phyloP scores from a whole-genome alignment of 192 early-diverging fungal genomes.

The Spinellus fusiger region DNA sequence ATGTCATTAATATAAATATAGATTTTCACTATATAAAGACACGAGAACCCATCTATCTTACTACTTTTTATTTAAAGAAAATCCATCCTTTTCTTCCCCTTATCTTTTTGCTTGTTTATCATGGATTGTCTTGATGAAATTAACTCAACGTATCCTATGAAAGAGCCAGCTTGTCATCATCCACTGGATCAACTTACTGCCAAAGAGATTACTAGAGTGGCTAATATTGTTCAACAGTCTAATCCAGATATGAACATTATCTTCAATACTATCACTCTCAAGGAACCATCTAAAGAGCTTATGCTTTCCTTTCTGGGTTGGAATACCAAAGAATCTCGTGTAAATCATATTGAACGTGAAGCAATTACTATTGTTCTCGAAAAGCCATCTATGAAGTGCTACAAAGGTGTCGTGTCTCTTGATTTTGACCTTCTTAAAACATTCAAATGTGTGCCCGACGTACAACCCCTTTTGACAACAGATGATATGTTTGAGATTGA shows the following conservation, averaged over 20 bases:
- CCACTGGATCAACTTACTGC: constrained; percentile 31
- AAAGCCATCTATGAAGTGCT: constrained; percentile 16
- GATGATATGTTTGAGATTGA: constrained; percentile 36
- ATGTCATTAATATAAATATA: too few relatives aligned
- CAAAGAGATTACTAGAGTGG: constrained; percentile 28
- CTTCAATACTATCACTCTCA: constrained; percentile 38
- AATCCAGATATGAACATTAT: constrained; percentile 15
- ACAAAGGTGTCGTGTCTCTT: constrained; percentile 27
- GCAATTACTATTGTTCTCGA: constrained; percentile 27
- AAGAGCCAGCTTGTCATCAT: constrained; percentile 18
- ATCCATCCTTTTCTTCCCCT: too few relatives aligned
- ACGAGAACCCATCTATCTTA: too few relatives aligned
- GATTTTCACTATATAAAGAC: too few relatives aligned
- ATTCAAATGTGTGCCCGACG: constrained; percentile 24
- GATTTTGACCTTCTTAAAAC: constrained; percentile 9
- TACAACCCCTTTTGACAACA: constrained; percentile 34
- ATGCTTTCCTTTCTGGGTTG: constrained; percentile 33
- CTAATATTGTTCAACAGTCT: constrained; percentile 14
- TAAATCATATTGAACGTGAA: constrained; percentile 26
- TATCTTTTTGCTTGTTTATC: too few relatives aligned
- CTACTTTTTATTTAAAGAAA: too few relatives aligned
- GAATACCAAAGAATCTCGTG: constrained; percentile 15
- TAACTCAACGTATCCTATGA: too few relatives aligned
- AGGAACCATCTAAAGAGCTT: constrained; percentile 24
- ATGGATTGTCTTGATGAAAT: too few relatives aligned